These are phyloP conservation scores for Medicago ruthenica DNA, from an alignment of 306 rosid genomes.

Conservation along the genomic window DNA sequence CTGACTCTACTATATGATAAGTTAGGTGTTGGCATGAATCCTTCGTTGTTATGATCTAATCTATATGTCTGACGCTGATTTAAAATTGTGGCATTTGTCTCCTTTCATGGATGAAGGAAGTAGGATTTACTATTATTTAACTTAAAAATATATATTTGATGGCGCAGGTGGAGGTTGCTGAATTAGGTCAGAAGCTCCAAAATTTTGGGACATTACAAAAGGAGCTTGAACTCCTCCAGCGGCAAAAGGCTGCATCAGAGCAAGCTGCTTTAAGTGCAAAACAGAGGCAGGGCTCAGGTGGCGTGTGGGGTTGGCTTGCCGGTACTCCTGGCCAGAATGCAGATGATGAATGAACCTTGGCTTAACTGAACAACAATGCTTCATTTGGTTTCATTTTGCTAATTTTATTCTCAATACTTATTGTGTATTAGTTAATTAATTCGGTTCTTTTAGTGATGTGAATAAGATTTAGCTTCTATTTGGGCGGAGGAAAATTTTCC, in stretches of 20 bases:
- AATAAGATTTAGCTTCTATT: conserved; percentile 57
- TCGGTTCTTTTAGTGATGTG: conserved; percentile 53
- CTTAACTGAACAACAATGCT: conserved; percentile 46
- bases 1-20: background rate
- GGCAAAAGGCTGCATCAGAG: conserved; percentile 91
- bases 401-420: conserved; percentile 44
- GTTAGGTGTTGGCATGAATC: conserved; percentile 5
- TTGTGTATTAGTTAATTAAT: conserved; percentile 42
- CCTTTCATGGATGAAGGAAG: background rate
- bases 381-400: conserved; percentile 56
- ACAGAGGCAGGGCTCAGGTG: conserved; percentile 79
- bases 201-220: conserved; percentile 80
- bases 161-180: conserved; percentile 86
- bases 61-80: background rate
- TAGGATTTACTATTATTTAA: conserved; percentile 8
- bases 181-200: conserved; percentile 91
- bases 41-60: conserved; percentile 12
- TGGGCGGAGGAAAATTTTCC: conserved; percentile 47
- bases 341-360: conserved; percentile 56
- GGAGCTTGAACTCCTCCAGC: conserved; percentile 90
- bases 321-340: conserved; percentile 54
- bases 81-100: conserved; percentile 8
- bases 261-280: conserved; percentile 75
- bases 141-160: background rate
- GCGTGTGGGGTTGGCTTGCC: conserved; percentile 97